Evolutionary conservation across 2,329 filamentous ascomycete species (phyloP), one percentile per base, ranked within the genome.

Genomic region (Fusarium sp.): DNA sequence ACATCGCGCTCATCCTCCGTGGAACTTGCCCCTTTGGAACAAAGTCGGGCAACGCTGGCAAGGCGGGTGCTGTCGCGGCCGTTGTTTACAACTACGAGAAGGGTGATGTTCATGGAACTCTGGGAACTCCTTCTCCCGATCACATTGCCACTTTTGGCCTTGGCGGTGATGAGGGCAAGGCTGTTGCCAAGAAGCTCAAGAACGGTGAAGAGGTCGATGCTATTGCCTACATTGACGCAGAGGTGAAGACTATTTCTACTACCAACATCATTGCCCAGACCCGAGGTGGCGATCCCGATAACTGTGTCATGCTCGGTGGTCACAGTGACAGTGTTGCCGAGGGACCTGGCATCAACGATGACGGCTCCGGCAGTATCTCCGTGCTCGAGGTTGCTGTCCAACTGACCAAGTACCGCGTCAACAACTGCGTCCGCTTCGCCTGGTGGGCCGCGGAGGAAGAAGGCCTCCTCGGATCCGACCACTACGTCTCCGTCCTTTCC

Each of bases 271-370:
- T 91, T 49, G 88, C 88, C 3, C 88, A 91, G 79, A 91, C 88
- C 0, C 79, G 77, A 1, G 82, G 78, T 13, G 87, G 89, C 10
- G 88, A 91, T 74, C 80, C 80, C 3, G 81, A 89, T 34, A 89
- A 91, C 79, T 89, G 87, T 71, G 86, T 91, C 45, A 88, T 89
- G 85, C 82, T 90, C 1, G 88, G 89, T 18, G 89, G 83, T 3
- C 89, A 91, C 80, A 88, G 84, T 34, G 88, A 91, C 75, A 87
- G 85, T 65, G 89, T 91, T 16, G 75, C 81, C 1, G 88, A 86
- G 52, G 89, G 89, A 1, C 88, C 89, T 1, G 91, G 91, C 20
- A 93, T 94, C 83, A 94, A 94, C 77, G 91, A 94, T 71, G 90
- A 94, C 73, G 91, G 91, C 46, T 90, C 89, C 4, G 91, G 91